These are phyloP conservation scores for Kwoniella shivajii DNA, from an alignment of 1,284 basidiomycete genomes.

Conservation along the genomic window DNA sequence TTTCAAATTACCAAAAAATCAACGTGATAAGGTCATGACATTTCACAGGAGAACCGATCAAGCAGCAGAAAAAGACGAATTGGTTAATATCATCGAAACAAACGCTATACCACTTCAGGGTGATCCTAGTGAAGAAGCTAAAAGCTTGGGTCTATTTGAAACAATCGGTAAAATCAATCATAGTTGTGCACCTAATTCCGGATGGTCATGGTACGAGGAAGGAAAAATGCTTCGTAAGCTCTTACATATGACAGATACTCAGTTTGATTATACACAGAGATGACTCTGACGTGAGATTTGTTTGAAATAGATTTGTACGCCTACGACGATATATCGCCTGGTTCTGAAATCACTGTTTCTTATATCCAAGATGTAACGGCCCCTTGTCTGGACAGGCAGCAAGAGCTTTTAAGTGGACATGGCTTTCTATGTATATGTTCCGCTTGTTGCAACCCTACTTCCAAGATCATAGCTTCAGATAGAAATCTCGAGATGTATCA, in stretches of 20 bases:
- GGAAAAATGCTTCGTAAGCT: constrained; percentile 15
- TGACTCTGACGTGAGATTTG: not conserved
- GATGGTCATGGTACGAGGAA: constrained; percentile 28
- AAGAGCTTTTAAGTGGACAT: not conserved
- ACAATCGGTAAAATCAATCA: constrained; percentile 29
- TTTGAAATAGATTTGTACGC: not conserved
- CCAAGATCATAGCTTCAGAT: not conserved
- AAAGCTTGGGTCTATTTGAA: constrained; percentile 24
- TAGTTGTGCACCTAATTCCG: constrained; percentile 29
- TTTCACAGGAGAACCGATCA: not conserved
- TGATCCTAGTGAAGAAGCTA: not conserved
- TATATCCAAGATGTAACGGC: constrained; percentile 12
- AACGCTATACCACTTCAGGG: constrained; percentile 17
- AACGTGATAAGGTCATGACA: not conserved
- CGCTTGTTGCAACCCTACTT: not conserved
- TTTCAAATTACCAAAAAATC: not conserved
- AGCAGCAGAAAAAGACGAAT: not conserved
- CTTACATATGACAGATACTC: not conserved
- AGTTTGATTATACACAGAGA: not conserved
- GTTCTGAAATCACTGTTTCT: constrained; percentile 23
- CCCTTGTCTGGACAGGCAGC: not conserved
- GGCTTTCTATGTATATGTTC: constrained; percentile 11
- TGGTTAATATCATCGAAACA: constrained; percentile 16
- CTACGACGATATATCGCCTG: constrained; percentile 8
- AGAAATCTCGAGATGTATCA: not conserved